Evolutionary conservation across 208 protist species (phyloP).

Genomic region (Herpetomonas tarakana): DNA sequence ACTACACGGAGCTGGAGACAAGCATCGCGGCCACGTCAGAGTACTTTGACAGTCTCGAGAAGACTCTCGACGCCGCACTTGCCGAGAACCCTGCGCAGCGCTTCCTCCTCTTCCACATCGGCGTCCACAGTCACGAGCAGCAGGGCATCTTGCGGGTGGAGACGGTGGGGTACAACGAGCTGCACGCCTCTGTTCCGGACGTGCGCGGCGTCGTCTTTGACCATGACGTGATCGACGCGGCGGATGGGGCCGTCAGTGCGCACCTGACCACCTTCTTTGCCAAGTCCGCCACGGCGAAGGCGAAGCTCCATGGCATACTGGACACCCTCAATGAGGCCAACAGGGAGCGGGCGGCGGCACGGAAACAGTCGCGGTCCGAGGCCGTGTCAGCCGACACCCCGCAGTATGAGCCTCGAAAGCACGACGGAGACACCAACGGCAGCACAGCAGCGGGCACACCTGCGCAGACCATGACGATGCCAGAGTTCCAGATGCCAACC

Average conservation of each 20-base stretch:
- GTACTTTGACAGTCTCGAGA: conserved; percentile 51
- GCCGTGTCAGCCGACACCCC: background rate
- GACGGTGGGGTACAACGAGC: conserved; percentile 65
- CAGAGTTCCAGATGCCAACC: conserved; percentile 21
- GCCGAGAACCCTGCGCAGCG: conserved; percentile 9
- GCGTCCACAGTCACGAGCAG: conserved; percentile 41
- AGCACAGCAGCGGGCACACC: conserved; percentile 2
- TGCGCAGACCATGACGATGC: conserved; percentile 25
- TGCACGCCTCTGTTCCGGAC: conserved; percentile 41
- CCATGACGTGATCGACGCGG: conserved; percentile 39
- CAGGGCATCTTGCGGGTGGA: conserved; percentile 49
- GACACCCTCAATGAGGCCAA: conserved; percentile 9
- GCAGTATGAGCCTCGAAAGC: background rate
- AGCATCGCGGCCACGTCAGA: conserved; percentile 23
- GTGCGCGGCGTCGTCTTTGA: conserved; percentile 33
- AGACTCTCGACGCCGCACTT: conserved; percentile 16
- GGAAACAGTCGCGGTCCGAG: background rate
- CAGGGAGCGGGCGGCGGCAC: background rate
- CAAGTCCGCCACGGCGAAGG: conserved; percentile 13
- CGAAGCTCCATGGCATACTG: conserved; percentile 26
- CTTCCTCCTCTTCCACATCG: conserved; percentile 56
- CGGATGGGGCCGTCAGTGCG: conserved; percentile 20
- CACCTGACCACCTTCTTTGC: conserved; percentile 47
- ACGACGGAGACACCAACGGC: background rate
- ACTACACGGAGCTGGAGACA: conserved; percentile 42